Conservation (phyloP, 768 basidiomycete species). For the Mycena albidolilacea region DNA sequence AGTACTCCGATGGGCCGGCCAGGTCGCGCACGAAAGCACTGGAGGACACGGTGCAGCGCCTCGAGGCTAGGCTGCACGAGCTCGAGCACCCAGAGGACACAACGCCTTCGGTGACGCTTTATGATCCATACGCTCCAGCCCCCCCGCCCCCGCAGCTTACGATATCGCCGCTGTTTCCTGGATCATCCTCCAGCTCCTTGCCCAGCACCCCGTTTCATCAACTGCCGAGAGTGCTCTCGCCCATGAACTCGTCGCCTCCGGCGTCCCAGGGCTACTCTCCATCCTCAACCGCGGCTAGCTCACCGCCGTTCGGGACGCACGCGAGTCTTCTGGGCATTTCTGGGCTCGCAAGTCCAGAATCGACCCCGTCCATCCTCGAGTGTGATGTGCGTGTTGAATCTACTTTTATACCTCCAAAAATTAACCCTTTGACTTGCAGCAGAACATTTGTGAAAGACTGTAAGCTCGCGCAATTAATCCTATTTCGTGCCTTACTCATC, state of each 20-base stretch:
- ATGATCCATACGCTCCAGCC: constrained; percentile 36
- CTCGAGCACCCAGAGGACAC: constrained; percentile 51
- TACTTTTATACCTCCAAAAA: neutral
- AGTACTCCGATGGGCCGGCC: constrained; percentile 73
- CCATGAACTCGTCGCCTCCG: constrained; percentile 36
- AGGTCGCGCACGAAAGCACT: constrained; percentile 65
- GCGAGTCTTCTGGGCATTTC: constrained; percentile 35
- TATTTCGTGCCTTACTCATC: constrained; percentile 24
- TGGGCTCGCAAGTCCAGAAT: constrained; percentile 26
- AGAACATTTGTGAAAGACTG: constrained; percentile 51
- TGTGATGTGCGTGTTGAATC: constrained; percentile 10
- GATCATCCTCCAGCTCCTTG: constrained; percentile 5
- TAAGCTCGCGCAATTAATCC: constrained; percentile 24
- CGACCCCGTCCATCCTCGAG: constrained; percentile 29
- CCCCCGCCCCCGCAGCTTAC: constrained; percentile 21
- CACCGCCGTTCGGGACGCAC: constrained; percentile 21
- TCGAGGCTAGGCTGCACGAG: constrained; percentile 57
- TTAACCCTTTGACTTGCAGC: constrained; percentile 3
- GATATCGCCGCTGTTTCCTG: neutral
- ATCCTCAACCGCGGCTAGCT: constrained; percentile 44
- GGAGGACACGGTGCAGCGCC: constrained; percentile 56
- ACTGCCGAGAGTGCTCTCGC: constrained; percentile 17
- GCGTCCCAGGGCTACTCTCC: constrained; percentile 15
- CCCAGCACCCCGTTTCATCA: constrained; percentile 19
- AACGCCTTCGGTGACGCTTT: constrained; percentile 37